phyloP scores from a whole-genome alignment of 2,329 filamentous ascomycete species.

The Calonectria honghensis region DNA sequence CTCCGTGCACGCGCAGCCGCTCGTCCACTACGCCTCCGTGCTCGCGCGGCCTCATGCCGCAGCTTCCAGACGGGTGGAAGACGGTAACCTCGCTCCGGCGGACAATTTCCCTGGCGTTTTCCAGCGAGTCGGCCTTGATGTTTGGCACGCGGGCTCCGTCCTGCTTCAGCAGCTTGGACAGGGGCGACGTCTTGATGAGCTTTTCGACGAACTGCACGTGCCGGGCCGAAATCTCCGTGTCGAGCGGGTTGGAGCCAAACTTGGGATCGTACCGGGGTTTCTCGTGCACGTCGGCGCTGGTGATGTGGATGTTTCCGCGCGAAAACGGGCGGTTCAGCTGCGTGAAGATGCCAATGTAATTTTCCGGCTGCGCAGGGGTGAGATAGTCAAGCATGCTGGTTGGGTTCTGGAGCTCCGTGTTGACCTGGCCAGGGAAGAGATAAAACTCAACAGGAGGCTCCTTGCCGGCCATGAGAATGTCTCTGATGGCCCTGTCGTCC shows the following conservation, averaged over 20 bases:
- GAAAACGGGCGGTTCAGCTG: constrained; percentile 15
- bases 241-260: constrained; percentile 7
- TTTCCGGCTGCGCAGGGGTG: not conserved
- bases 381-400: constrained; percentile 2
- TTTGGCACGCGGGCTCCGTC: constrained; percentile 11
- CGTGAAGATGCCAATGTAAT: not conserved
- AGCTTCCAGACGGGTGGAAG: constrained; percentile 6
- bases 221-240: constrained; percentile 16
- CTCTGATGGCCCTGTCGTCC: not conserved
- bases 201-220: constrained; percentile 4
- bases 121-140: constrained; percentile 11
- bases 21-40: constrained; percentile 20
- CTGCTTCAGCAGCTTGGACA: not conserved
- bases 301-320: constrained; percentile 17
- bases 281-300: not conserved
- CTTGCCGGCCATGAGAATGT: not conserved
- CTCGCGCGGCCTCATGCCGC: constrained; percentile 8
- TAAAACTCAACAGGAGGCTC: not conserved
- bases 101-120: constrained; percentile 8
- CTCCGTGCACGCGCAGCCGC: constrained; percentile 20
- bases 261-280: constrained; percentile 10
- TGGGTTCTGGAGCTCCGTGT: not conserved
- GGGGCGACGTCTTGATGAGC: not conserved
- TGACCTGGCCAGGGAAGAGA: not conserved
- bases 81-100: not conserved